Evolutionary conservation across 768 basidiomycete species (phyloP).

Genomic region (Suillus occidentalis): DNA sequence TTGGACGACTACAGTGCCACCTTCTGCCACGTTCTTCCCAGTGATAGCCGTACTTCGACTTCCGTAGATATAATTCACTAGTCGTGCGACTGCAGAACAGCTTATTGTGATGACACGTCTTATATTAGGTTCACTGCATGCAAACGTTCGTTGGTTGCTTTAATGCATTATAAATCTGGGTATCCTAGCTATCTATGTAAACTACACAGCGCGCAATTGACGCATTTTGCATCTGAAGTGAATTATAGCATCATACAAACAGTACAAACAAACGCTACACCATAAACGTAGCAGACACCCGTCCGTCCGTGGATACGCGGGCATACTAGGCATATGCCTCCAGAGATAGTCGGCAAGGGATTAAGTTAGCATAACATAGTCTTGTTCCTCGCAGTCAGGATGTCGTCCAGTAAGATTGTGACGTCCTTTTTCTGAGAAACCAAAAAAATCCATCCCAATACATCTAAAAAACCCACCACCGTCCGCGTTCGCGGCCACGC

Average conservation of each 20-base stretch:
- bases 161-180: constrained; percentile 1
- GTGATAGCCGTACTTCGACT: not conserved
- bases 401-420: not conserved
- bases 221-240: not conserved
- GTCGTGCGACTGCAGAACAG: not conserved
- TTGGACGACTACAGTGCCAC: not conserved
- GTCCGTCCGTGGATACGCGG: constrained; percentile 1
- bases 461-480: constrained; percentile 31
- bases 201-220: not conserved
- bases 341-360: not conserved
- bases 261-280: constrained; percentile 1
- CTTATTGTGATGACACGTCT: not conserved
- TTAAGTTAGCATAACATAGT: constrained; percentile 8
- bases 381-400: constrained; percentile 1
- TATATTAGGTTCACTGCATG: not conserved
- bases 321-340: constrained; percentile 7
- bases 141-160: not conserved
- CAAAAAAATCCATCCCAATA: not conserved
- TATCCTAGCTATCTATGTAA: not conserved
- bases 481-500: constrained; percentile 30
- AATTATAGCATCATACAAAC: constrained; percentile 4
- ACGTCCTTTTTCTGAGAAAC: not conserved
- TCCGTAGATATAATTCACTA: not conserved
- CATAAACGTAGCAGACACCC: constrained; percentile 5
- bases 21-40: not conserved